phyloP scores from a whole-genome alignment of 2,329 filamentous ascomycete genomes.

The Sclerotinia subarctica region DNA sequence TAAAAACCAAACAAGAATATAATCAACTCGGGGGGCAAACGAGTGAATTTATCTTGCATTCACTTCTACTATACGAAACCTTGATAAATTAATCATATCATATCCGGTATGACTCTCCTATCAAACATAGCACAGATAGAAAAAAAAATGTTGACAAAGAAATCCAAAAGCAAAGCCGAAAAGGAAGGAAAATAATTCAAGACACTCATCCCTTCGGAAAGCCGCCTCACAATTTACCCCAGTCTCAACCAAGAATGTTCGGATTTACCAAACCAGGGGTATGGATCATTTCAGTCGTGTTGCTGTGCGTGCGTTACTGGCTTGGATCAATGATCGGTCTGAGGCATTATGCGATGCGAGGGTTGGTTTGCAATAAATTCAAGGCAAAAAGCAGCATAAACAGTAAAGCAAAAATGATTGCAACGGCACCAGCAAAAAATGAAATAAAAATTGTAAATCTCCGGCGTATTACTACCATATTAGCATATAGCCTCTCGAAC shows the following conservation, averaged over 20 bases:
- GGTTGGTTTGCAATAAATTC: conserved; percentile 8
- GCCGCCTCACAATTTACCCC: conserved; percentile 22
- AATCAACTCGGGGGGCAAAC: conserved; percentile 13
- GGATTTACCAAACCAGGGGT: conserved; percentile 12
- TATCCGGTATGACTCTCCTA: conserved; percentile 18
- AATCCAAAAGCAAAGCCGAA: conserved; percentile 1
- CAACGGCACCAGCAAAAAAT: not conserved
- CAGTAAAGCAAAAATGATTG: conserved; percentile 10
- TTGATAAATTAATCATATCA: conserved; percentile 17
- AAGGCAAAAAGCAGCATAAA: not conserved
- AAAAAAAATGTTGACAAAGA: conserved; percentile 11
- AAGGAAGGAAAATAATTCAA: conserved; percentile 22
- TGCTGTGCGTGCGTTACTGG: conserved; percentile 6
- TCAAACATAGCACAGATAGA: not conserved
- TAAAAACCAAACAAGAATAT: conserved; percentile 1
- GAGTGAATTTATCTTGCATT: conserved; percentile 21
- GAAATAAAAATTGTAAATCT: conserved; percentile 1
- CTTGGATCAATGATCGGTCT: conserved; percentile 14
- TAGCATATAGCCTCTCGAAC: conserved; percentile 6
- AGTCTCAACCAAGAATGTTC: conserved; percentile 26
- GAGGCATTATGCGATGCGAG: not conserved
- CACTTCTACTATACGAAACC: conserved; percentile 17
- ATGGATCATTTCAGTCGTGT: conserved; percentile 11
- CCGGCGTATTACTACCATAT: conserved; percentile 2
- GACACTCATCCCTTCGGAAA: conserved; percentile 32